Conservation (phyloP, 106 monocot genomes). For the Allium sativum region DNA sequence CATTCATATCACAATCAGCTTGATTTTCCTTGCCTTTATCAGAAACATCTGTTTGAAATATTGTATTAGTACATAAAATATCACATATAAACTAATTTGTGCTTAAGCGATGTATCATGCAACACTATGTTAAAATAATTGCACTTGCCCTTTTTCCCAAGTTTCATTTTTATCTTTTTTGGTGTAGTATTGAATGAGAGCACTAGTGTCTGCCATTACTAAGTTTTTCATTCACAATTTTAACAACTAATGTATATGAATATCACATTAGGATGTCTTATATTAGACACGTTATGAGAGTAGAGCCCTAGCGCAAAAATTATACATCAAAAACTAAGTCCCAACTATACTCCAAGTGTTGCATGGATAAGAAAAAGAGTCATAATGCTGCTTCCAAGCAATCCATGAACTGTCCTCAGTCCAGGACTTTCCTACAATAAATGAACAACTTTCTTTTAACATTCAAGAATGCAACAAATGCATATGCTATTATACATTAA, state of each 20-base stretch:
- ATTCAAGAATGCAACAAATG: neutral
- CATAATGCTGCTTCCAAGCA: conserved; percentile 90
- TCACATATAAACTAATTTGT: neutral
- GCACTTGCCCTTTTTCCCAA: conserved; percentile 21
- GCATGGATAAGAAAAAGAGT: conserved; percentile 84
- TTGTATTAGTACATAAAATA: too few relatives aligned
- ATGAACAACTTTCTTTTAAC: neutral
- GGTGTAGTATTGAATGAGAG: conserved; percentile 45
- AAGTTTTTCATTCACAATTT: too few relatives aligned
- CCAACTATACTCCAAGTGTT: conserved; percentile 70
- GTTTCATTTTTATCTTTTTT: conserved; percentile 75
- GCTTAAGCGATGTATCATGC: neutral
- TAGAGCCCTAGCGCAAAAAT: too few relatives aligned
- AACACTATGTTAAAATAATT: too few relatives aligned
- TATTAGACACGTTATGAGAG: too few relatives aligned
- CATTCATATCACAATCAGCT: conserved; percentile 44
- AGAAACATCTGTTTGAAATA: conserved; percentile 29
- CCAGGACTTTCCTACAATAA: conserved; percentile 59
- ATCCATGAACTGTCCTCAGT: conserved; percentile 65
- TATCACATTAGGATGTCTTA: too few relatives aligned
- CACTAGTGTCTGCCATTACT: too few relatives aligned
- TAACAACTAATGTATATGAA: too few relatives aligned
- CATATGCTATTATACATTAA: neutral
- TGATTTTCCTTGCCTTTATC: conserved; percentile 45
- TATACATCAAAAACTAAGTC: conserved; percentile 47